Base-by-base conservation (phyloP, 257 asterid species). In the Solanum verrucosum region DNA sequence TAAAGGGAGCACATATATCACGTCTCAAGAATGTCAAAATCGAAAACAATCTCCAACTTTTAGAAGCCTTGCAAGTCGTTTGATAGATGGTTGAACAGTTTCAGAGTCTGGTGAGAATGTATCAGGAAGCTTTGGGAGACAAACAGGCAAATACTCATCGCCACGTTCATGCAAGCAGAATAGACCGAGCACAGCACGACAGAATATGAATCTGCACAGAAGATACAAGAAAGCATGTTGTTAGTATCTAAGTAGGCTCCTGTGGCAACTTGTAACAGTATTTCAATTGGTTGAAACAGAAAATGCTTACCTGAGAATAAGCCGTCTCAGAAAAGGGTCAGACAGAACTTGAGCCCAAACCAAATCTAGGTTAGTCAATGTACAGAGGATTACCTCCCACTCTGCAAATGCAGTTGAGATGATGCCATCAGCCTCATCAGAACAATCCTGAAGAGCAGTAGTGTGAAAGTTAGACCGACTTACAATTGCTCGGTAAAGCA, bases 321-420 rank as follows among this genome's bases (percentile, higher is more conserved):
- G 95, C 73, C 99, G 93, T 73, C 99, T 94, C 83, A 97, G 93
- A 88, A 97, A 92, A 88, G 98, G 98, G 89, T 97, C 98, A 23
- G 95, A 91, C 38, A 97, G 86, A 89, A 97, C 93, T 90, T 97
- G 99, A 84, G 98, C 98, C 99, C 99, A 97, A 83, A 94, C 98
- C 89, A 96, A 90, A 89, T 97, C 93, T 88, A 97, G 93, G 84
- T 87, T 96, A 83, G 94, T 92, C 1, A 96, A 91, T 71, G 98
- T 96, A 90, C 99, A 97, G 70, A 97, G 99, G 88, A 92, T 93
- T 86, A 93, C 92, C 91, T 97, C 99, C 99, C 99, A 97, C 89
- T 93, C 93, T 23, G 99, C 93, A 91, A 97, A 94, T 65, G 98
- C 96, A 86, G 93, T 65, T 44, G 96, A 92, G 82, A 97, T 90